Evolutionary conservation across 768 basidiomycete genomes (phyloP), one percentile per base, ranked within the genome.

Genomic region (Xerocomus spinulosus): DNA sequence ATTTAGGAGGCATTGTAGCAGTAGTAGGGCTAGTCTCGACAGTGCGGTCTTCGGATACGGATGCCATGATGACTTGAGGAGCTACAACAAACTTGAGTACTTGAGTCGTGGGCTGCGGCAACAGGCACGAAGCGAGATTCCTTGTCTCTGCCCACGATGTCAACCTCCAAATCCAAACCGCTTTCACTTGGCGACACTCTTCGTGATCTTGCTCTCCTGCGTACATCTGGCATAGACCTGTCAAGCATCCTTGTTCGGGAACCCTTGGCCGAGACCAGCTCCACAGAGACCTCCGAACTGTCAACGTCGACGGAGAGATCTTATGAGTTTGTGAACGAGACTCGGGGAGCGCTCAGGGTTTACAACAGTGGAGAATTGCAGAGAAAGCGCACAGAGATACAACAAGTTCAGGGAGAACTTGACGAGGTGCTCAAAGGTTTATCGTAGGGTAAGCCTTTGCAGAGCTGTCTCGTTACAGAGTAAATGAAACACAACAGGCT

Each of bases 201-300:
- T 30, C 82, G 76, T 12, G 88, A 91, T 65, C 77, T 91, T 20
- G 86, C 87, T 5, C 64, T 87, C 26, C 68, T 90, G 17, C 78
- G 83, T 33, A 79, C 79, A 23, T 80, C 82, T 9, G 78, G 76
- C 20, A 50, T 77, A 37, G 69, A 75, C 50, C 54, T 78, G 15
- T 58, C 69, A 5, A 46, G 39, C 9, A 42, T 72, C 28, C 61
- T 74, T 21, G 28, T 66, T 12, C 21, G 44, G 6, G 23, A 46
- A 3, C 33, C 42, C 23, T 15, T 48, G 24, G 13, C 48, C 4
- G 25, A 5, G 12, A 13, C 34, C 43, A 33, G 44, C 24, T 40
- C 51, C 43, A 17, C 48, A 24, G 50, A 53, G 26, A 34, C 51
- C 14, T 12, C 49, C 20, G 52, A 63, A 17, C 2, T 50, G 28